These are phyloP conservation scores for Thelonectria discophora DNA, from an alignment of 2,329 filamentous ascomycete genomes.

Conservation along the genomic window DNA sequence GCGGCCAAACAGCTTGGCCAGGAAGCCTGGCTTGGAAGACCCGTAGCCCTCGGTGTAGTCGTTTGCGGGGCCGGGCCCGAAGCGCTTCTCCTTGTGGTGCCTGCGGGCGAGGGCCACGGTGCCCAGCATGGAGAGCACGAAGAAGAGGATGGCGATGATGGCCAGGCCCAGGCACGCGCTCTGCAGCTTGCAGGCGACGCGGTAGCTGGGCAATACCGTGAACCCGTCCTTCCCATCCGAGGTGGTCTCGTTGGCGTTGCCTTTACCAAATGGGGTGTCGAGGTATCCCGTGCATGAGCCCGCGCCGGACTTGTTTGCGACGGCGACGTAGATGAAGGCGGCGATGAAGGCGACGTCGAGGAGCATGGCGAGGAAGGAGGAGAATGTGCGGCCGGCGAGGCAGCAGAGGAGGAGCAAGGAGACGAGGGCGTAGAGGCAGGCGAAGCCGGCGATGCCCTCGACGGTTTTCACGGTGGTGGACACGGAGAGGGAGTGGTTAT, in stretches of 20 bases:
- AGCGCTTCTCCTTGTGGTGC: conserved; percentile 78
- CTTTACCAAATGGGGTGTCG: conserved; percentile 74
- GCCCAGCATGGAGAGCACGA: conserved; percentile 74
- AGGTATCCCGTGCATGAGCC: conserved; percentile 68
- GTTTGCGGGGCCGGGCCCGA: conserved; percentile 59
- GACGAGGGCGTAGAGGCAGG: conserved; percentile 76
- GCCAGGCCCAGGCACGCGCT: conserved; percentile 80
- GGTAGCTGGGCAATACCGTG: conserved; percentile 56
- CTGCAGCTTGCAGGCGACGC: conserved; percentile 75
- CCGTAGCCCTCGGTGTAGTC: conserved; percentile 69
- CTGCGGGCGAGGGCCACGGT: conserved; percentile 74
- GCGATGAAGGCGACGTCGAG: conserved; percentile 81
- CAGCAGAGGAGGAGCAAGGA: conserved; percentile 81
- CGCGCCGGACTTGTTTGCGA: conserved; percentile 75
- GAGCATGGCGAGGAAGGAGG: conserved; percentile 76
- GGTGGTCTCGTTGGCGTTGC: conserved; percentile 61
- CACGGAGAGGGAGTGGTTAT: conserved; percentile 71
- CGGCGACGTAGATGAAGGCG: conserved; percentile 83
- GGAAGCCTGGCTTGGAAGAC: conserved; percentile 38
- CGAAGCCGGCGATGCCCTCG: conserved; percentile 79
- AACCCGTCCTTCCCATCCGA: conserved; percentile 59
- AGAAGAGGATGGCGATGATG: conserved; percentile 80
- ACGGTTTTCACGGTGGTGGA: conserved; percentile 75
- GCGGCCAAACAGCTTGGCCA: conserved; percentile 47
- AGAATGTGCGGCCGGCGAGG: conserved; percentile 77